phyloP scores from a whole-genome alignment of 2,329 filamentous ascomycete genomes.

The Microsporum audouinii region DNA sequence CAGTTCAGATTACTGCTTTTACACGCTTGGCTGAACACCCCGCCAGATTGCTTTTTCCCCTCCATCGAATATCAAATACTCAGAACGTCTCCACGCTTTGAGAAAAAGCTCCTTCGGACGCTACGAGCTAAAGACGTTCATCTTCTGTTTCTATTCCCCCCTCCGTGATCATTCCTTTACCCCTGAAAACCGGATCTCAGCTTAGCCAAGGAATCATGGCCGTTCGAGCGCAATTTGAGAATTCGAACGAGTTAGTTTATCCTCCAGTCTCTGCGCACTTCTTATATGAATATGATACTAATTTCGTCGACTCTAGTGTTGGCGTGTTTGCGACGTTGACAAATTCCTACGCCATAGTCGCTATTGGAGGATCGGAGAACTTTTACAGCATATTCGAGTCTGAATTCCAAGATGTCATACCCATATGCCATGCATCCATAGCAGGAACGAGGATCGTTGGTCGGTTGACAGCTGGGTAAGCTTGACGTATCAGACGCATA shows the following conservation, averaged over 20 bases:
- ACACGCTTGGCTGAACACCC: neutral
- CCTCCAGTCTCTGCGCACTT: neutral
- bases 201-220: conserved; percentile 27
- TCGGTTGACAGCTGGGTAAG: conserved; percentile 79
- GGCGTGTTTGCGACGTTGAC: conserved; percentile 95
- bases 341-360: conserved; percentile 91
- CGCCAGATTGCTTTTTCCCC: neutral
- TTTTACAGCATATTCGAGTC: conserved; percentile 99
- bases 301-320: conserved; percentile 49
- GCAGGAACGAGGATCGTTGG: conserved; percentile 94
- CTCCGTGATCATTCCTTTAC: neutral
- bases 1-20: neutral
- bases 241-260: conserved; percentile 38
- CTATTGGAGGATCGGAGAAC: conserved; percentile 91
- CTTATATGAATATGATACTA: neutral
- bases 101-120: neutral
- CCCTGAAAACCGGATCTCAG: neutral
- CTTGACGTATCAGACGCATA: conserved; percentile 6
- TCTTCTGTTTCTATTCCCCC: neutral
- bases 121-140: neutral
- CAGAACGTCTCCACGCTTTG: neutral
- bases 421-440: conserved; percentile 93
- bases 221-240: conserved; percentile 41
- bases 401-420: conserved; percentile 92
- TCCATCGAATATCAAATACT: neutral